Base-by-base conservation (phyloP, 2,329 filamentous ascomycete genomes). In the Pyricularia sp. region DNA sequence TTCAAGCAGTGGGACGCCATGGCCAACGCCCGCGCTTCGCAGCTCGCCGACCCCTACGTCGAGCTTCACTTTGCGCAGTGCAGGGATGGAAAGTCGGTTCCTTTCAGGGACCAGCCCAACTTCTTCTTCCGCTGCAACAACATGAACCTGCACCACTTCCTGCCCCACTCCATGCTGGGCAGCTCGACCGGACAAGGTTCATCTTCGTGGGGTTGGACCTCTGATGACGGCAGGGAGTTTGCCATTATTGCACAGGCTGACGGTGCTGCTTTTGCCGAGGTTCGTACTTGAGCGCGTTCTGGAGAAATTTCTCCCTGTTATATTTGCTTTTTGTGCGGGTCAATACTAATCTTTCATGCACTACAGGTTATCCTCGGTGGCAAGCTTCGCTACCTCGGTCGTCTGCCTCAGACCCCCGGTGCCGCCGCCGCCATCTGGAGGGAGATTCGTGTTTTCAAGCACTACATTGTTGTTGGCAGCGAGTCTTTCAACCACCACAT, bases 181-280 rank as follows among this genome's bases (percentile, higher is more conserved):
- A 69, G 68, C 68, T 2, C 6, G 20, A 30, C 14, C 7, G 68
- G 68, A 6, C 68, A 66, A 23, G 68, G 68, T 20, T 42, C 68
- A 25, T 36, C 63, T 4, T 66, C 63, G 6, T 69, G 68, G 68
- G 85, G 84, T 6, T 85, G 84, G 84, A 85, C 83, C 0, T 81
- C 83, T 20, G 76, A 77, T 0, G 79, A 81, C 64, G 84, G 83
- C 33, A 83, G 84, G 28, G 85, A 87, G 71, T 86, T 86, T 68
- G 79, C 83, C 64, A 82, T 83, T 71, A 81, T 85, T 71, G 84
- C 82, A 0, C 85, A 86, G 72, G 80, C 80, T 31, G 84, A 87
- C 71, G 85, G 84, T 14, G 80, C 84, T 30, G 83, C 84, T 4
- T 86, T 86, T 72, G 81, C 82, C 58, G 84, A 87, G 73, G 58